Base-by-base conservation (phyloP, 106 monocot genomes). In the Apostasia shenzhenica region DNA sequence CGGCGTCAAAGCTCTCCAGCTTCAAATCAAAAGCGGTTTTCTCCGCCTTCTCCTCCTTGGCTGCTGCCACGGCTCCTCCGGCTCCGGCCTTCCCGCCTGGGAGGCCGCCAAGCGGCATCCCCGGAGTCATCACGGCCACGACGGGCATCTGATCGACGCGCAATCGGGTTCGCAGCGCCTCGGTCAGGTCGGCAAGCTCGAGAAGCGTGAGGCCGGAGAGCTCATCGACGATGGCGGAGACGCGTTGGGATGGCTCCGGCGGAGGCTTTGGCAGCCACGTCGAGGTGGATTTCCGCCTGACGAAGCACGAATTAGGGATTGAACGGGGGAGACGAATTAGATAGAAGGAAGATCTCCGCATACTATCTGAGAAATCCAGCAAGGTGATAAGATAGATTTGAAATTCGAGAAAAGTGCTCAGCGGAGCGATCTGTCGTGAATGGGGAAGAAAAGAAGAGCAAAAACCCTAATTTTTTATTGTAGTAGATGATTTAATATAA, bases 1-100 rank as follows among this genome's bases (percentile, higher is more conserved):
- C 76, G 4, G 80, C 76, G 1, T 84, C 84, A 41, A 80, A 84
- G 49, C 70, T 68, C 59, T 84, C 84, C 57, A 84, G 72, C 69
- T 80, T 84, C 69, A 84, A 58, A 70, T 84, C 84, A 64, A 84
- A 84, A 45, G 84, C 63, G 48, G 70, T 77, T 65, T 80, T 84
- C 77, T 84, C 83, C 76, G 66, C 76, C 68, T 71, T 76, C 72
- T 76, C 69, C 73, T 83, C 76, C 53, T 52, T 54, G 39, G 68
- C 61, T 42, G 14, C 70, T 13, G 45, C 66, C 6, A 41, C 75
- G 10, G 59, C 72, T 0, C 37, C 84, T 1, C 42, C 64, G 3
- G 45, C 55, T 0, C 48, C 55, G 41, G 57, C 26, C 8, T 7
- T 13, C 0, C 42, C 44, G 2, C 52, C 71, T 2, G 57, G 43